These are phyloP conservation scores for Coelastrella sp. DNA, from an alignment of 139 green algal species.

Conservation along the genomic window DNA sequence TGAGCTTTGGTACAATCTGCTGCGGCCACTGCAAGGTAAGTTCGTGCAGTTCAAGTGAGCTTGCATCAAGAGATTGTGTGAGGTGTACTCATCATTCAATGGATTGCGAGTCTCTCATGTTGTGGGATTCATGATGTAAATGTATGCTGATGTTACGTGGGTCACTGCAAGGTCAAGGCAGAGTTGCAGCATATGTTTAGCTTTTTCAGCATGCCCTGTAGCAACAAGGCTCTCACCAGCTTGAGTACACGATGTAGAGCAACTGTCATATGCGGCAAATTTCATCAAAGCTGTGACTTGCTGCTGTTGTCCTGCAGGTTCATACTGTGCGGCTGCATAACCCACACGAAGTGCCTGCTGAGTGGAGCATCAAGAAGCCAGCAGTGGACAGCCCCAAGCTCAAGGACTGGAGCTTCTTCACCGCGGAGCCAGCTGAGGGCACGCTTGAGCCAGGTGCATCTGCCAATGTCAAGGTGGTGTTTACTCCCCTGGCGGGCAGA, in stretches of 20 bases:
- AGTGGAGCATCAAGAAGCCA: constrained; percentile 79
- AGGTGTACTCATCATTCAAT: neutral
- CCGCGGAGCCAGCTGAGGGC: constrained; percentile 48
- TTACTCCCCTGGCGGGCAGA: constrained; percentile 61
- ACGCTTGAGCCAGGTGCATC: constrained; percentile 65
- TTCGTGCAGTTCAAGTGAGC: no score
- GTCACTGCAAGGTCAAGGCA: no score
- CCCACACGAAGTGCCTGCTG: constrained; percentile 69
- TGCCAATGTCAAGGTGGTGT: constrained; percentile 67
- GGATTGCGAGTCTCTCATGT: neutral
- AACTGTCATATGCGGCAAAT: no score
- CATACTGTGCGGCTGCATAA: constrained; percentile 83
- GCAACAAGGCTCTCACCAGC: no score
- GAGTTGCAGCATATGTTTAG: no score
- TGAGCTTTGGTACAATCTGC: constrained; percentile 78
- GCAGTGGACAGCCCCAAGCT: constrained; percentile 64
- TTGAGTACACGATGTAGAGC: no score
- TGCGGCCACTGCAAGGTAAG: constrained; percentile 68
- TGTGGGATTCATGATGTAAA: no score
- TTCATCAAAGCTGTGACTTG: neutral
- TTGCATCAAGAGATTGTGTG: no score
- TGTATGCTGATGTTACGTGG: no score
- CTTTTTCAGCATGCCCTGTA: no score
- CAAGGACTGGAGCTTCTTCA: constrained; percentile 78
- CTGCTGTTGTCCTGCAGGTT: constrained; percentile 47